phyloP scores from a whole-genome alignment of 208 protist species.

The Trypanosoma vivax region DNA sequence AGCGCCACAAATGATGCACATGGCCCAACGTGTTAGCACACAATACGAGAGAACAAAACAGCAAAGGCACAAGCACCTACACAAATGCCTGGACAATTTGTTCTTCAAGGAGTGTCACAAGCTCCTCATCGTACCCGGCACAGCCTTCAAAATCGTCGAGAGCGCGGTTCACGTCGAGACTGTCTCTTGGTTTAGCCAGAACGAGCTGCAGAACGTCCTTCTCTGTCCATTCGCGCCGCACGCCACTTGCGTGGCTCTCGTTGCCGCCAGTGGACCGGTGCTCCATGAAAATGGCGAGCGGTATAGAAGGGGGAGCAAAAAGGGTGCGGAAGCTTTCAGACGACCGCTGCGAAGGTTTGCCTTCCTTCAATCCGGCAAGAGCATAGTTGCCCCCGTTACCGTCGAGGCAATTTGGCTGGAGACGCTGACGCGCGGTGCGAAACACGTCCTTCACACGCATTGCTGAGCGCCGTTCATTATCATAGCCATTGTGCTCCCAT shows the following conservation, averaged over 20 bases:
- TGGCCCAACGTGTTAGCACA: no score
- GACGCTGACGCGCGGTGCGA: neutral
- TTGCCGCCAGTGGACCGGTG: neutral
- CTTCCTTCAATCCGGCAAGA: conserved; percentile 8
- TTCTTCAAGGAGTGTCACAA: conserved; percentile 33
- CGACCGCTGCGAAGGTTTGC: neutral
- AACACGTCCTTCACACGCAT: conserved; percentile 1
- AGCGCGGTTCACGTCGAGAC: conserved; percentile 56
- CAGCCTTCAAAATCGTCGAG: conserved; percentile 47
- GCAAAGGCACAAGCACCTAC: neutral
- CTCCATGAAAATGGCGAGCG: conserved; percentile 14
- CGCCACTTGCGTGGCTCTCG: neutral
- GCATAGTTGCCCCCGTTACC: neutral
- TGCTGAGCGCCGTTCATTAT: conserved; percentile 23
- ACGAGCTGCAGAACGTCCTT: conserved; percentile 59
- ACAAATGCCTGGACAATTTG: conserved; percentile 20
- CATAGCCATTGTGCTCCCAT: conserved; percentile 27
- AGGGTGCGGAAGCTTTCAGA: neutral
- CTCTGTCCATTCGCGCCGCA: conserved; percentile 21
- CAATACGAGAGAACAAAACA: neutral
- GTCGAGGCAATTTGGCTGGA: neutral
- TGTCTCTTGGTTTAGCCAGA: conserved; percentile 31
- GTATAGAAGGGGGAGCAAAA: conserved; percentile 19
- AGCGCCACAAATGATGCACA: no score
- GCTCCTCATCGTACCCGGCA: conserved; percentile 35